Conservation (phyloP, 306 rosid species). For the Fragaria nilgerrensis region DNA sequence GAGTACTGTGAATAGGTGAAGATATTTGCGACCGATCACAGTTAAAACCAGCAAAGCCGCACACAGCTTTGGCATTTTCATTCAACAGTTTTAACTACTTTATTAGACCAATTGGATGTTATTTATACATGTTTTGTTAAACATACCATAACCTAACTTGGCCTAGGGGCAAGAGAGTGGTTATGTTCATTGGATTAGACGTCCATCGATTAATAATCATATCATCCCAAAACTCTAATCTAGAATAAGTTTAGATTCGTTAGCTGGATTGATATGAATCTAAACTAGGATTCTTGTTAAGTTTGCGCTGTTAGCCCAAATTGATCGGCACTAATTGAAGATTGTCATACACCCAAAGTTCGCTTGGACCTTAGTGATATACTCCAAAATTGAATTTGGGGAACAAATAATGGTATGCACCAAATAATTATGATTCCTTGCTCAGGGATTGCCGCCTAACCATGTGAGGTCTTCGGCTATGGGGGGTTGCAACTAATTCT, state of each 20-base stretch:
- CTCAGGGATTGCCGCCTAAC: no score
- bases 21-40: not conserved
- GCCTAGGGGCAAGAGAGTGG: not conserved
- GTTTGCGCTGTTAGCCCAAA: not conserved
- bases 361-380: no score
- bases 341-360: not conserved
- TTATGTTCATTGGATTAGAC: not conserved
- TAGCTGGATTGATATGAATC: not conserved
- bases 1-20: not conserved
- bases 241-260: not conserved
- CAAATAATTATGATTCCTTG: no score
- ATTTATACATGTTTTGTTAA: not conserved
- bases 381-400: no score
- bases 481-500: not conserved
- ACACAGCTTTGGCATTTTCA: constrained; percentile 8
- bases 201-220: not conserved
- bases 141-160: not conserved
- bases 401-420: no score
- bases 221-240: not conserved
- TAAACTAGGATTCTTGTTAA: not conserved
- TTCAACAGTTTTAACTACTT: not conserved
- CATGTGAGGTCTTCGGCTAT: not conserved
- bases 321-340: not conserved
- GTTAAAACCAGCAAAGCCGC: constrained; percentile 10
- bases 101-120: not conserved